A percentile compares a stretch with the other conserved stretches of the same genome.
These are phyloP conservation scores for Lipomyces yamadae DNA, from an alignment of 805 yeast genomes.

Conservation along the genomic window DNA sequence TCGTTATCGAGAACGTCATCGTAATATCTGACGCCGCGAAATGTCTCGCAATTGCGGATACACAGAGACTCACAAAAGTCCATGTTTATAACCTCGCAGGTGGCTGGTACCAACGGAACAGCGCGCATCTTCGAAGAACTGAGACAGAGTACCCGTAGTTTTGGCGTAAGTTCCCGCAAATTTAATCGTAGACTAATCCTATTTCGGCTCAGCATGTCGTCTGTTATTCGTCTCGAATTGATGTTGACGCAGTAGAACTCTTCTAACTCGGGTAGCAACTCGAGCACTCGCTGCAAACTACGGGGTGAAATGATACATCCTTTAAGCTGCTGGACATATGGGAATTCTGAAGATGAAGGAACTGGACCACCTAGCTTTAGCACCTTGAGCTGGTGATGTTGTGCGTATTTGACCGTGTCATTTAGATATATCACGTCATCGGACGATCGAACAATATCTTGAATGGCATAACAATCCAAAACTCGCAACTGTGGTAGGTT, in stretches of 20 bases:
- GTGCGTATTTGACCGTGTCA: slow-evolving; percentile 7
- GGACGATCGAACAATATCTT: slow-evolving; percentile 13
- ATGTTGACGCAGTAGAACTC: slow-evolving; percentile 19
- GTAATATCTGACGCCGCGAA: slow-evolving; percentile 21
- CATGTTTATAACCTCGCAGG: slow-evolving; percentile 19
- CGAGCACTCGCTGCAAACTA: slow-evolving; percentile 19
- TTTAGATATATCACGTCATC: slow-evolving; percentile 12
- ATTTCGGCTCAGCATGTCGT: slow-evolving; percentile 19
- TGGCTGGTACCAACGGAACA: slow-evolving; percentile 18
- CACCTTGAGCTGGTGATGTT: slow-evolving; percentile 12
- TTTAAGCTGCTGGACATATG: slow-evolving; percentile 8
- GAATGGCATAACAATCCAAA: slow-evolving; percentile 16
- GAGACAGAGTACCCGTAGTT: slow-evolving; percentile 9
- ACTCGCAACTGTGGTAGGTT: slow-evolving; percentile 14
- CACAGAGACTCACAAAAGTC: slow-evolving; percentile 15
- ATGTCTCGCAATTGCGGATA: slow-evolving; percentile 17
- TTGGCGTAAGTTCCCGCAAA: slow-evolving; percentile 22
- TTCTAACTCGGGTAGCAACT: slow-evolving; percentile 16
- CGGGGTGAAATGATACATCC: slow-evolving; percentile 9
- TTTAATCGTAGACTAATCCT: slow-evolving; percentile 21
- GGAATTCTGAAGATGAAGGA: slow-evolving; percentile 9
- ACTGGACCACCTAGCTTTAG: slow-evolving; percentile 7
- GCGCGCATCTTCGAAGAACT: slow-evolving; percentile 20
- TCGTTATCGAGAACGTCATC: slow-evolving; percentile 27
- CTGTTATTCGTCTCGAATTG: slow-evolving; percentile 17